phyloP scores from a whole-genome alignment of 179 eudicot species.

The Gypsophila paniculata region DNA sequence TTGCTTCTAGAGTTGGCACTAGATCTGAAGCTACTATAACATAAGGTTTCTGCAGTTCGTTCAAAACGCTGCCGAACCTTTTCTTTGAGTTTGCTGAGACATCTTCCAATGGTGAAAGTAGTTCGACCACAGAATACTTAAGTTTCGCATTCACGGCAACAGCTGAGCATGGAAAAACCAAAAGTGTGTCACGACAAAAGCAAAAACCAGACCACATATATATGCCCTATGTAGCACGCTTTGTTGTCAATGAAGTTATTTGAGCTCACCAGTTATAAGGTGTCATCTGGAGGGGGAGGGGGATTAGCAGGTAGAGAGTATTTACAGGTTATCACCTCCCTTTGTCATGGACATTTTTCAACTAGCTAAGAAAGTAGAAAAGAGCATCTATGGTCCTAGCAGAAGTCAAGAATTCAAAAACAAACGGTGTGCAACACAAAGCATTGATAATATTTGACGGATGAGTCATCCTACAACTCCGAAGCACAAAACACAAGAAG shows the following conservation, averaged over 20 bases:
- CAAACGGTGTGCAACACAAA: no score
- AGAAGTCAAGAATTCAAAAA: neutral
- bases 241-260: neutral
- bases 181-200: slow-evolving; percentile 16
- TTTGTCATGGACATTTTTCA: no score
- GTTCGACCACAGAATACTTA: slow-evolving; percentile 62
- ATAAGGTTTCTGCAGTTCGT: slow-evolving; percentile 41
- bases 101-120: slow-evolving; percentile 34
- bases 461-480: no score
- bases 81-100: slow-evolving; percentile 36
- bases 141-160: slow-evolving; percentile 95
- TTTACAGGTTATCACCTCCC: no score
- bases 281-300: neutral
- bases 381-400: neutral
- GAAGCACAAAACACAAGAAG: no score
- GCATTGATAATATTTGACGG: no score
- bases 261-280: neutral
- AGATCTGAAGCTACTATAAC: slow-evolving; percentile 82
- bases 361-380: neutral
- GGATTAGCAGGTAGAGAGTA: no score
- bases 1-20: slow-evolving; percentile 70
- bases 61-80: slow-evolving; percentile 50
- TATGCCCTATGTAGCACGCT: neutral
- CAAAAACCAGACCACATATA: slow-evolving; percentile 11
- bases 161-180: slow-evolving; percentile 46